Base-by-base conservation (phyloP, 2,329 filamentous ascomycete species). In the Tolypocladium inflatum region DNA sequence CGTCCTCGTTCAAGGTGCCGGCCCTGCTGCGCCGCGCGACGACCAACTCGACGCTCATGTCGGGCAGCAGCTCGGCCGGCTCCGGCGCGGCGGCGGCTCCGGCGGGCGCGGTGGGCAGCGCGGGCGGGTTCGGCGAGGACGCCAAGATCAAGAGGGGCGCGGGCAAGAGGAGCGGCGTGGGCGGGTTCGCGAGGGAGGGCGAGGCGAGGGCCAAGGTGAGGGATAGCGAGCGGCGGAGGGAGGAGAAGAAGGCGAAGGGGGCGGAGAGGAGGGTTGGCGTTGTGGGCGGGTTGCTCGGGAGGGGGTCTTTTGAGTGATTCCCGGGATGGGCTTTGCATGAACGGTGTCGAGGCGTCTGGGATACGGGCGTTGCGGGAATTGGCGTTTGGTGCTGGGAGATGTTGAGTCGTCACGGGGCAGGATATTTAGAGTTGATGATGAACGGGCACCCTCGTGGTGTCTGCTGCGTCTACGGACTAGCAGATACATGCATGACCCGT, bases 11-110 rank as follows among this genome's bases (percentile, higher is more conserved):
- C 80, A 86, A 83, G 64, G 82, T 89, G 1, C 89, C 90, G 0
- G 80, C 82, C 0, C 78, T 94, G 23, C 79, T 94, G 21, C 83
- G 89, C 33, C 82, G 88, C 37, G 88, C 89, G 5, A 93, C 89
- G 0, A 87, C 86, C 15, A 86, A 86, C 67, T 84, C 81, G 13
- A 60, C 60, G 33, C 72, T 80, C 19, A 68, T 78, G 45, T 79
- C 74, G 19, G 70, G 68, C 48, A 67, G 67, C 4, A 67, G 67
- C 4, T 68, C 69, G 6, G 69, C 66, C 3, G 69, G 68, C 39
- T 43, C 53, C 17, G 33, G 54, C 54, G 45, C 45, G 43, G 17
- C 45, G 26, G 26, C n/a, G n/a, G n/a, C n/a, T n/a, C n/a, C n/a
- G n/a, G n/a, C 23, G 26, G 48, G 26, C 26, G 30, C 48, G 48